Evolutionary conservation across 2,329 filamentous ascomycete species (phyloP).

Genomic region (Monilinia fructicola): DNA sequence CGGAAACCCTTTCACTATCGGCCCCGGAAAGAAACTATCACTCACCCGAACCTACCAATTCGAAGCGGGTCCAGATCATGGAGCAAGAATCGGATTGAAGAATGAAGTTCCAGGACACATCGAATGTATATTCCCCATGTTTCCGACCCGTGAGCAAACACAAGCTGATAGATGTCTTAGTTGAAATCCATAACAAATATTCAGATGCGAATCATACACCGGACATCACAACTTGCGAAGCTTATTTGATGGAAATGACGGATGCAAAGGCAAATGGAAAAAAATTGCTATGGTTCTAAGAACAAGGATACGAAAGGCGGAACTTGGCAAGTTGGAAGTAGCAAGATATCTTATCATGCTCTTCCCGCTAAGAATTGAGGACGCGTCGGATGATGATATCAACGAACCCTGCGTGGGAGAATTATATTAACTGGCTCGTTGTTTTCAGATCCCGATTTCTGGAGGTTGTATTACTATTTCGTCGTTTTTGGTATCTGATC

Average conservation of each 20-base stretch:
- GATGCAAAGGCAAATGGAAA: too few species aligned
- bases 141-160: accelerated
- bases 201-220: neutral
- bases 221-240: too few species aligned
- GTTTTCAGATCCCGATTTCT: too few species aligned
- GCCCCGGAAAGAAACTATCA: neutral
- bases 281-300: neutral
- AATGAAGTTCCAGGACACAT: neutral
- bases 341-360: neutral
- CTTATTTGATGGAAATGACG: too few species aligned
- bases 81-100: neutral
- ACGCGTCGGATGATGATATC: too few species aligned
- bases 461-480: too few species aligned
- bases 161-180: neutral
- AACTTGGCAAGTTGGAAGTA: neutral
- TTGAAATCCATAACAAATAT: neutral
- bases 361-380: neutral
- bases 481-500: too few species aligned
- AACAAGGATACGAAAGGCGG: neutral
- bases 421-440: neutral
- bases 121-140: neutral
- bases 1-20: neutral
- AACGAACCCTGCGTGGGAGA: too few species aligned
- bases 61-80: neutral
- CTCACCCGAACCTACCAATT: neutral